These are phyloP conservation scores for Debaryomyces robertsiae DNA, from an alignment of 1,139 yeast species.

Conservation along the genomic window DNA sequence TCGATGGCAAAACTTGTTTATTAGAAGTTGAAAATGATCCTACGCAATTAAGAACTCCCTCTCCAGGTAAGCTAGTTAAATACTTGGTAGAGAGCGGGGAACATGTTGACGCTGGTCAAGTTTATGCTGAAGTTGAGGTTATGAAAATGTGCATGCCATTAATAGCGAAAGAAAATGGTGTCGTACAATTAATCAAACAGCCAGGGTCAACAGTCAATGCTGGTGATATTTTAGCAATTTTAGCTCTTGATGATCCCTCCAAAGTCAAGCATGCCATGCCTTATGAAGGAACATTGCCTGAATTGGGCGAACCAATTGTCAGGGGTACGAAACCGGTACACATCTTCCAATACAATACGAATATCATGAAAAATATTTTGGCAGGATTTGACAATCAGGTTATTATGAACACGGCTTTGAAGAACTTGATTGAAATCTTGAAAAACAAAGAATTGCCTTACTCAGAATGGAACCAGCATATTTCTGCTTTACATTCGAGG, in stretches of 20 bases:
- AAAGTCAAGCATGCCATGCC: constrained; percentile 97
- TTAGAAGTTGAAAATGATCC: constrained; percentile 97
- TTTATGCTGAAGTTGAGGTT: constrained; percentile 97
- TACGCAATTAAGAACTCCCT: constrained; percentile 96
- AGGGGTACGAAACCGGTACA: constrained; percentile 85
- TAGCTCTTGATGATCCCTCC: constrained; percentile 93
- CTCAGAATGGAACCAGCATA: constrained; percentile 85
- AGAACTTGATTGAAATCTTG: constrained; percentile 69
- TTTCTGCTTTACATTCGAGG: constrained; percentile 91
- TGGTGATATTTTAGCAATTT: constrained; percentile 94
- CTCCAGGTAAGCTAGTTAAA: constrained; percentile 96
- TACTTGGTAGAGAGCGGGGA: constrained; percentile 95
- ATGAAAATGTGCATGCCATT: constrained; percentile 98
- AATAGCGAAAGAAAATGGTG: constrained; percentile 90
- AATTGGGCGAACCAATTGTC: constrained; percentile 77
- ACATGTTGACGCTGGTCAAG: constrained; percentile 87
- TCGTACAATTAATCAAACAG: constrained; percentile 88
- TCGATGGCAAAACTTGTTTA: constrained; percentile 91
- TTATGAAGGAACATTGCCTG: constrained; percentile 91
- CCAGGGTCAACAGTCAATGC: constrained; percentile 98
- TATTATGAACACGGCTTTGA: constrained; percentile 81
- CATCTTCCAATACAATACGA: constrained; percentile 59
- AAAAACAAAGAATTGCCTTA: constrained; percentile 83
- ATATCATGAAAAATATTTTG: constrained; percentile 74
- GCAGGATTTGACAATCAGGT: constrained; percentile 95